Base-by-base conservation (phyloP, 805 yeast species). In the Saccharomycopsis microspora region DNA sequence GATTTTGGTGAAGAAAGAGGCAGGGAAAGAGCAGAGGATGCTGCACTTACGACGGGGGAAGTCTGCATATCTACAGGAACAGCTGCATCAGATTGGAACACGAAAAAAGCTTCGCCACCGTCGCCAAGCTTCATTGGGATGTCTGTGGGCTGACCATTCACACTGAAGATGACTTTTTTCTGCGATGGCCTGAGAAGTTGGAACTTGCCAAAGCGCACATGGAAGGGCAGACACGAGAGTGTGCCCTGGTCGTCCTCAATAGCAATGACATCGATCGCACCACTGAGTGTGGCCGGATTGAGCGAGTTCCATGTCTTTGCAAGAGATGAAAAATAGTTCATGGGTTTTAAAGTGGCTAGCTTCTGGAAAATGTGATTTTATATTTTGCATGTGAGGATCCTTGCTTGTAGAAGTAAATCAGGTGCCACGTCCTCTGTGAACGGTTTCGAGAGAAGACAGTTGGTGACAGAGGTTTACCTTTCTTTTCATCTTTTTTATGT, bases 21-120 rank as follows among this genome's bases (percentile, higher is more conserved):
- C 4, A 62, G 56, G 7, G 66, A 55, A 44, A 74, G 58, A 0
- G 95, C 90, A 28, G 94, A 82, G 44, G 70, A 69, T 5, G 71
- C 65, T 1, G 85, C 80, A 48, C 84, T 76, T 33, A 83, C 65
- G 32, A 88, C 93, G 0, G 97, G 97, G 0, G 95, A 85, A 0
- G 96, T 85, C 55, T 87, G 76, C 54, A 87, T 72, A 50, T 83
- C 83, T 47, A 72, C 70, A 1, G 96, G 95, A 29, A 93, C 80
- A 50, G 76, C 74, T 40, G 73, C 75, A 38, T 73, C 74, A 1
- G 96, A 84, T 58, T 88, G 96, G 66, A 93, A 90, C 39, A 93
- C 97, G 60, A 93, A 93, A 61, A 88, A 88, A 0, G 97, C 98
- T 64, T 93, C 98, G 9, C 98, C 98, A 5, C 94, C 96, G 52